These are phyloP conservation scores for Nannochloropsis oceanica DNA, from an alignment of 108 stramenopile species.

Conservation along the genomic window DNA sequence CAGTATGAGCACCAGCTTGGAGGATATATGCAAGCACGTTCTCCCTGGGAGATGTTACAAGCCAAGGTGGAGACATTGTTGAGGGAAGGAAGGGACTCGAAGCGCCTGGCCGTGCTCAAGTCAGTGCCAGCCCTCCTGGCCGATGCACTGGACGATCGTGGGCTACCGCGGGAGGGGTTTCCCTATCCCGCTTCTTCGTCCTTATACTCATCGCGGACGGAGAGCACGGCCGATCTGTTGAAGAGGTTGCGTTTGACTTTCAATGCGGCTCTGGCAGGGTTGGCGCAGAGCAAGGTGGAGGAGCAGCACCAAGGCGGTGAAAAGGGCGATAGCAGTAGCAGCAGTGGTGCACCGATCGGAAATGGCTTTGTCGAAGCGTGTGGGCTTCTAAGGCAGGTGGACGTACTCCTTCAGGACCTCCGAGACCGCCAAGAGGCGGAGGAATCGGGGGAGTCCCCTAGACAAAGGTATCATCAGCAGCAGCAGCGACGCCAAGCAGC, in stretches of 20 bases:
- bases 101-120: neutral
- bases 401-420: neutral
- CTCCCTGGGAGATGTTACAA: neutral
- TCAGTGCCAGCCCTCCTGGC: neutral
- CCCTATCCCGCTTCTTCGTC: neutral
- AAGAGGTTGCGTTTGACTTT: neutral
- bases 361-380: neutral
- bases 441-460: neutral
- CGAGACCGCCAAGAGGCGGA: neutral
- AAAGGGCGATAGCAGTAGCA: neutral
- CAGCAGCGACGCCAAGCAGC: no score
- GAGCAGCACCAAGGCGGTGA: neutral
- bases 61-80: neutral
- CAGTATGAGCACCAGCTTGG: neutral
- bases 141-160: neutral
- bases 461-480: no score
- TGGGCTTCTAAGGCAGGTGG: neutral
- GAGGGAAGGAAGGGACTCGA: neutral
- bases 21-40: neutral
- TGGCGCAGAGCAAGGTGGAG: neutral
- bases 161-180: neutral
- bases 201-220: neutral
- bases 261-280: neutral
- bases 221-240: neutral
- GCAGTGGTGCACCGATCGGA: neutral